Base-by-base conservation (phyloP, 106 monocot species). In the Dactylorhiza incarnata region DNA sequence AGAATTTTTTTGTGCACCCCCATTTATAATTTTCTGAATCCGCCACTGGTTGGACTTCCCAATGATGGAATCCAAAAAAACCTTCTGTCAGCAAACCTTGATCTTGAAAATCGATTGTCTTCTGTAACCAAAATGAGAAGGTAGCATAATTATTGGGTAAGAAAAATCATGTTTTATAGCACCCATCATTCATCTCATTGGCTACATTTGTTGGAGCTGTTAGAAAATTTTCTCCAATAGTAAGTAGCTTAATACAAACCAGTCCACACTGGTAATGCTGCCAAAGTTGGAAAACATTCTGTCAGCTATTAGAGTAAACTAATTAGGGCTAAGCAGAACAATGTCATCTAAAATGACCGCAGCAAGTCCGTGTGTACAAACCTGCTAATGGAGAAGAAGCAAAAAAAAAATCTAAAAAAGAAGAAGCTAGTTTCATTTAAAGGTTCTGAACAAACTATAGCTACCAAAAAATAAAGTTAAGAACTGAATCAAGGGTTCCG, bases 21-120 rank as follows among this genome's bases (percentile, higher is more conserved):
- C n/a, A n/a, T n/a, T n/a, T n/a, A n/a, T n/a, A n/a, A n/a, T n/a
- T n/a, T n/a, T n/a, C n/a, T n/a, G n/a, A n/a, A n/a, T n/a, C n/a
- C n/a, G n/a, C n/a, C n/a, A n/a, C n/a, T n/a, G n/a, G n/a, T n/a
- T n/a, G n/a, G n/a, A n/a, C n/a, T n/a, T 9, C 85, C 89, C 78
- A 99, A 78, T 29, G 94, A 94, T 12, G 94, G 97, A 81, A 99
- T 99, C 97, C 94, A 99, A 72, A 99, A 94, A 82, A 99, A 94
- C 24, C 97, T 85, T 99, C 97, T 20, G 91, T 99, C 68, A 99
- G 77, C 73, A 99, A 86, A 13, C 94, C 97, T 94, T 99, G 72
- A 48, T 82, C 45, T 71, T 68, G 70, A 68, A 80, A 76, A 48
- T 54, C 49, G 45, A 10, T 75, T 49, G 37, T 71, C 45, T 68